Percentiles rank a stretch among this genome's conserved stretches.
phyloP scores from a whole-genome alignment of 345 rosid genomes.

The Noccaea caerulescens region DNA sequence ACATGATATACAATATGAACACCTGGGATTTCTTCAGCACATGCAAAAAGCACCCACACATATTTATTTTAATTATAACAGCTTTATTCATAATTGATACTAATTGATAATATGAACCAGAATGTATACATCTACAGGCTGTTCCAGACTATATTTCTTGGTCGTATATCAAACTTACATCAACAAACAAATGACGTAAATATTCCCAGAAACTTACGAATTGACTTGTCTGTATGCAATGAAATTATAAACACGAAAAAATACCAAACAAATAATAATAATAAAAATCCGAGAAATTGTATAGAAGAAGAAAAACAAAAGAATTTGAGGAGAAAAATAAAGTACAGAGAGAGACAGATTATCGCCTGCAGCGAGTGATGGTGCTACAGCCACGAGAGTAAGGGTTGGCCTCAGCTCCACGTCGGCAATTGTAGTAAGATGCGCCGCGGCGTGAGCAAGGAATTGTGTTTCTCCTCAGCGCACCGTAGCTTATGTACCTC shows the following conservation, averaged over 20 bases:
- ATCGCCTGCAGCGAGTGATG: constrained; percentile 77
- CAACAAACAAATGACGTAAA: neutral
- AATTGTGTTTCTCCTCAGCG: constrained; percentile 69
- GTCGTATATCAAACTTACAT: constrained; percentile 10
- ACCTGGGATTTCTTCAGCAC: constrained; percentile 20
- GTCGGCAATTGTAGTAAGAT: constrained; percentile 83
- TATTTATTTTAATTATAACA: neutral
- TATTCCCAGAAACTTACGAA: neutral
- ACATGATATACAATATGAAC: constrained; percentile 23
- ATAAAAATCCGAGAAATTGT: constrained; percentile 25
- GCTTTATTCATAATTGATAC: constrained; percentile 1
- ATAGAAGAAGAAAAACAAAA: constrained; percentile 7
- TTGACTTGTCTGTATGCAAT: neutral
- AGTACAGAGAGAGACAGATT: constrained; percentile 3
- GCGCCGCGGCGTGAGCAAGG: constrained; percentile 92
- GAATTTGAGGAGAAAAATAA: neutral
- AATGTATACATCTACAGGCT: constrained; percentile 2
- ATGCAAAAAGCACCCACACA: constrained; percentile 29
- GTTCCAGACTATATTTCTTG: neutral
- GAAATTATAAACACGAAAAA: constrained; percentile 3
- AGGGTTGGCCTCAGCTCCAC: constrained; percentile 79
- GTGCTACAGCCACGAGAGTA: constrained; percentile 79
- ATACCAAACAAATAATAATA: neutral
- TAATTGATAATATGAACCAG: constrained; percentile 6
- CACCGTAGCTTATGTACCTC: constrained; percentile 80